A percentile compares a stretch with the other conserved stretches of the same genome.
These are phyloP conservation scores for Colletotrichum musae DNA, from an alignment of 2,329 filamentous ascomycete genomes.

Conservation along the genomic window DNA sequence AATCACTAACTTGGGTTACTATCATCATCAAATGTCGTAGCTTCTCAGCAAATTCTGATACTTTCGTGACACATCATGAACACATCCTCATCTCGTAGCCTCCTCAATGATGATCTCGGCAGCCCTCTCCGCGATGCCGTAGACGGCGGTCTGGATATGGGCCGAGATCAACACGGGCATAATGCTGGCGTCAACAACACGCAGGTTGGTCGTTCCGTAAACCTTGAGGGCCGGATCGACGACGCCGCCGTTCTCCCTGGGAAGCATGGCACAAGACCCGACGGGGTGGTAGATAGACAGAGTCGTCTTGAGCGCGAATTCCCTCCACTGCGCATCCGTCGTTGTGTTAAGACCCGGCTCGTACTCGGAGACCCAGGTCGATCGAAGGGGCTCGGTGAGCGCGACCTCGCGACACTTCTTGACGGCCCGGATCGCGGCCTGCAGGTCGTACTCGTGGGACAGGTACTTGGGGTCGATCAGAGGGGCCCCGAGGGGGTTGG, in stretches of 20 bases:
- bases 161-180: conserved; percentile 63
- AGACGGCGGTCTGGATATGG: conserved; percentile 66
- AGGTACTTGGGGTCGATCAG: conserved; percentile 51
- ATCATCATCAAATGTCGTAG: neutral
- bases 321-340: conserved; percentile 42
- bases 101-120: conserved; percentile 46
- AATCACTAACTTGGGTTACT: conserved; percentile 1
- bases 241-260: conserved; percentile 59
- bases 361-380: conserved; percentile 50
- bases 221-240: conserved; percentile 60
- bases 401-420: conserved; percentile 51
- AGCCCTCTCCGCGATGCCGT: conserved; percentile 66
- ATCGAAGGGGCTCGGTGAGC: conserved; percentile 48
- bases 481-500: conserved; percentile 50
- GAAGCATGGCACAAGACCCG: conserved; percentile 63
- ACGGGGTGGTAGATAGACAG: conserved; percentile 55
- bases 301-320: conserved; percentile 38
- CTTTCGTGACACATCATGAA: neutral
- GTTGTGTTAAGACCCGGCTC: conserved; percentile 47
- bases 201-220: conserved; percentile 62
- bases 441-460: conserved; percentile 37
- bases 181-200: conserved; percentile 64
- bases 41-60: neutral
- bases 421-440: conserved; percentile 49
- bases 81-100: neutral